A percentile compares a stretch with the other conserved stretches of the same genome.
These are phyloP conservation scores for Priceomyces haplophilus DNA, from an alignment of 805 yeast genomes.

Conservation along the genomic window DNA sequence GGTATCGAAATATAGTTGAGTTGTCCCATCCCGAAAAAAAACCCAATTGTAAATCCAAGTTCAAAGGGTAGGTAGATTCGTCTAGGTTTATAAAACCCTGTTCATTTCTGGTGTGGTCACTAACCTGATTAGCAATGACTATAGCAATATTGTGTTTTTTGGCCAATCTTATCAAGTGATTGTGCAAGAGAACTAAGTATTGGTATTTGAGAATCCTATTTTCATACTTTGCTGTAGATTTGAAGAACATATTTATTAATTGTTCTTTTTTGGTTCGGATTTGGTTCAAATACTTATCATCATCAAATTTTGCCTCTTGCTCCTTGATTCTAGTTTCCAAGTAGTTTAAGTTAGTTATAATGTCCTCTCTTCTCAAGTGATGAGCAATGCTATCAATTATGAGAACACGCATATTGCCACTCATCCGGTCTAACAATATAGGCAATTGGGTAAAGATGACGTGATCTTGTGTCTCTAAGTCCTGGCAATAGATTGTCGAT, in stretches of 20 bases:
- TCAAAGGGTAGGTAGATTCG: constrained; percentile 30
- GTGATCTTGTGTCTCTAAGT: constrained; percentile 72
- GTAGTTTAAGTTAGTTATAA: constrained; percentile 33
- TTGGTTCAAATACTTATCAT: constrained; percentile 11
- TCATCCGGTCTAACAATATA: constrained; percentile 29
- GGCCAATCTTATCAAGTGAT: constrained; percentile 50
- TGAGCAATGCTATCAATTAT: constrained; percentile 83
- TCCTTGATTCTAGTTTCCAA: constrained; percentile 21
- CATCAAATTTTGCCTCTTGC: constrained; percentile 15
- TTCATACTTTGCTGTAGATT: constrained; percentile 21
- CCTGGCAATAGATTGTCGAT: constrained; percentile 57
- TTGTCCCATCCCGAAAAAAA: constrained; percentile 76
- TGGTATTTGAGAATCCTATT: constrained; percentile 37
- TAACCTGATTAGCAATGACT: constrained; percentile 76
- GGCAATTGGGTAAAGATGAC: constrained; percentile 70
- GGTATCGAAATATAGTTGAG: constrained; percentile 24
- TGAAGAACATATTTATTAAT: constrained; percentile 21
- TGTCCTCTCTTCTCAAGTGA: constrained; percentile 62
- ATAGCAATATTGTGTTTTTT: constrained; percentile 51
- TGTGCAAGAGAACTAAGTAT: constrained; percentile 43
- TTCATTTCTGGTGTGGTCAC: constrained; percentile 48
- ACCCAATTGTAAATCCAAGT: constrained; percentile 64
- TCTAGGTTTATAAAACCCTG: constrained; percentile 2
- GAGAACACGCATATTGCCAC: constrained; percentile 48
- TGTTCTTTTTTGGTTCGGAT: constrained; percentile 15